These are phyloP conservation scores for Ustilago xerochloae DNA, from an alignment of 1,284 basidiomycete species.

Conservation along the genomic window DNA sequence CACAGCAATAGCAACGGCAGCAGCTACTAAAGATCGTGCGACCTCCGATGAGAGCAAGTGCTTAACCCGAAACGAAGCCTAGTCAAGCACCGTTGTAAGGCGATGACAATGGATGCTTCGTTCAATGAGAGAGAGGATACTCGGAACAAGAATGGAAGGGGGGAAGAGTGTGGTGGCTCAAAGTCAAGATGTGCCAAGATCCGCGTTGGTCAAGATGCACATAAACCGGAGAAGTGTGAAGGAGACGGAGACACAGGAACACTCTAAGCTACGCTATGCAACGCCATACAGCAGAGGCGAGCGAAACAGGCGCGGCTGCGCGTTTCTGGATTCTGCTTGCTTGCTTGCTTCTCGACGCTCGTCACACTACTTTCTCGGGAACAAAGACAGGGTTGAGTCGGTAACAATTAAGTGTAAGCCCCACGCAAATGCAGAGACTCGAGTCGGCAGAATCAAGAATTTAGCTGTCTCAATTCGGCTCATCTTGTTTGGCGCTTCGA, in stretches of 20 bases:
- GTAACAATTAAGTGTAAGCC: background rate
- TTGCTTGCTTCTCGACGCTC: too few relatives aligned
- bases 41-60: background rate
- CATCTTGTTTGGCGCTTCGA: background rate
- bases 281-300: too few relatives aligned
- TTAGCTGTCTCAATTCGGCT: background rate
- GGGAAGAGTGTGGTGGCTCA: slow-evolving; percentile 10
- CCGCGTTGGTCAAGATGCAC: slow-evolving; percentile 4
- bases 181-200: slow-evolving; percentile 16
- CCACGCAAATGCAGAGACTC: background rate
- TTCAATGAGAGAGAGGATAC: background rate
- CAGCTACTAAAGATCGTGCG: background rate
- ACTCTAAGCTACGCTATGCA: background rate
- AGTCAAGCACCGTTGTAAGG: background rate
- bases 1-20: background rate
- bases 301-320: background rate
- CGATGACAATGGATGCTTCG: background rate
- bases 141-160: background rate
- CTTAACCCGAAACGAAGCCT: slow-evolving; percentile 1
- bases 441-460: background rate
- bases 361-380: background rate
- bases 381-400: background rate
- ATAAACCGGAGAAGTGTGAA: background rate
- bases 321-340: too few relatives aligned
- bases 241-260: background rate